phyloP scores from a whole-genome alignment of 2,329 filamentous ascomycete genomes.

The Trichoderma atrobrunneum region DNA sequence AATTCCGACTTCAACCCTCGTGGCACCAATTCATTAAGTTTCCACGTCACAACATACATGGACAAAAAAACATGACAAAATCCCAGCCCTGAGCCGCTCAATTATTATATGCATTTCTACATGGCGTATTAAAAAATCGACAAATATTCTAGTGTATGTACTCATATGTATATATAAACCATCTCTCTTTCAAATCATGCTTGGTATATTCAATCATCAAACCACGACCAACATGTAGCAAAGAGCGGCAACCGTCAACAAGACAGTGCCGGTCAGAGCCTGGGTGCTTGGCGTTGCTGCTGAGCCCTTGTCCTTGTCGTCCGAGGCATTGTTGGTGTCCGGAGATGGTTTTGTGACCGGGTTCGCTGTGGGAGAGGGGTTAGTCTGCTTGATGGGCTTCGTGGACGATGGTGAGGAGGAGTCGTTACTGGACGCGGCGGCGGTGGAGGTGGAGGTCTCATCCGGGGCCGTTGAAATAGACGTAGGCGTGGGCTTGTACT shows the following conservation, averaged over 20 bases:
- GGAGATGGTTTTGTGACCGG: slow-evolving; percentile 1
- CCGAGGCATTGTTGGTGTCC: not conserved
- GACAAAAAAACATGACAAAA: not conserved
- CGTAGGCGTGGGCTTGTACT: not conserved
- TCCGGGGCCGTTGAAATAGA: slow-evolving; percentile 5
- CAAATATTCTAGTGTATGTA: slow-evolving; percentile 10
- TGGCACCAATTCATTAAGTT: not conserved
- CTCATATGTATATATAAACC: not conserved
- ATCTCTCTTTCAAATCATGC: slow-evolving; percentile 9
- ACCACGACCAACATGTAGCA: slow-evolving; percentile 8
- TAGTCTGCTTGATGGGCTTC: not conserved
- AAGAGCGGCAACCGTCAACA: not conserved
- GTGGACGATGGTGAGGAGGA: not conserved
- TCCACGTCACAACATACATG: not conserved
- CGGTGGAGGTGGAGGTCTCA: not conserved
- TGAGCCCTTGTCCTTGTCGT: not conserved
- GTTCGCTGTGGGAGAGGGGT: not conserved
- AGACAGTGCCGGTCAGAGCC: not conserved
- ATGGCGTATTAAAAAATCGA: not conserved
- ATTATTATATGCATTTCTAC: not conserved
- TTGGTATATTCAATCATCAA: slow-evolving; percentile 1
- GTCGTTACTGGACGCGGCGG: not conserved
- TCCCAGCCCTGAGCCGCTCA: not conserved
- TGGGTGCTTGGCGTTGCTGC: not conserved
- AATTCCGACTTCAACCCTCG: not conserved